Conservation (phyloP, 768 basidiomycete genomes). For the Pleurotus sapidus region DNA sequence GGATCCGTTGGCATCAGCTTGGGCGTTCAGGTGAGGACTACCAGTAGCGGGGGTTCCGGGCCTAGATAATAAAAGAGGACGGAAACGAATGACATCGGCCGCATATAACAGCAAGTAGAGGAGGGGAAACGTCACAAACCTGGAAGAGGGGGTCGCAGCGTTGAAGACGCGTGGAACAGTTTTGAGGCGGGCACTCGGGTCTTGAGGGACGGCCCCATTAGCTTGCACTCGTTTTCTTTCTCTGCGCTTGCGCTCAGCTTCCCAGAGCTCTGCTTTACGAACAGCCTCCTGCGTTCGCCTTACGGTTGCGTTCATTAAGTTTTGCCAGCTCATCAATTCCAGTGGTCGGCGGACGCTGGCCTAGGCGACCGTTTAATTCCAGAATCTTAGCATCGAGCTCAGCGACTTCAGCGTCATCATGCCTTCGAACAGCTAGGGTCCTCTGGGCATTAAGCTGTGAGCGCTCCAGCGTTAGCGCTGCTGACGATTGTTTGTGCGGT, state of each 20-base stretch:
- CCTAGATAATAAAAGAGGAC: slow-evolving; percentile 27
- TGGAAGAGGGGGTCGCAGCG: slow-evolving; percentile 48
- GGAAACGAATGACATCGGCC: slow-evolving; percentile 8
- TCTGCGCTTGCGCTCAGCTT: slow-evolving; percentile 65
- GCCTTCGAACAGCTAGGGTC: slow-evolving; percentile 71
- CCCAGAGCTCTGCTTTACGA: slow-evolving; percentile 68
- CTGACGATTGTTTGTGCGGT: slow-evolving; percentile 22
- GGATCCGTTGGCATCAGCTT: slow-evolving; percentile 19
- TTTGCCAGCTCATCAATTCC: slow-evolving; percentile 57
- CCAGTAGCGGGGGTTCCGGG: slow-evolving; percentile 47
- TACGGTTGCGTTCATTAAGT: slow-evolving; percentile 90
- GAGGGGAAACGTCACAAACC: slow-evolving; percentile 38
- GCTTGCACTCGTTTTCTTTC: slow-evolving; percentile 56
- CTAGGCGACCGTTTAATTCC: slow-evolving; percentile 32
- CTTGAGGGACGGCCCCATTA: slow-evolving; percentile 32
- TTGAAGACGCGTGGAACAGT: slow-evolving; percentile 59
- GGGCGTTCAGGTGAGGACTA: slow-evolving; percentile 27
- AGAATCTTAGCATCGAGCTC: slow-evolving; percentile 63
- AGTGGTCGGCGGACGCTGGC: slow-evolving; percentile 17
- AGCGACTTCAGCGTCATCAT: slow-evolving; percentile 62
- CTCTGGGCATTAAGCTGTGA: slow-evolving; percentile 69
- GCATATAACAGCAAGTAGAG: background rate
- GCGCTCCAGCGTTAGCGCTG: slow-evolving; percentile 51
- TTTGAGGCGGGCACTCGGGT: slow-evolving; percentile 68
- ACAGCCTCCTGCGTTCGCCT: slow-evolving; percentile 83